These are phyloP conservation scores for Mycena albidolilacea DNA, from an alignment of 768 basidiomycete genomes.

Conservation along the genomic window DNA sequence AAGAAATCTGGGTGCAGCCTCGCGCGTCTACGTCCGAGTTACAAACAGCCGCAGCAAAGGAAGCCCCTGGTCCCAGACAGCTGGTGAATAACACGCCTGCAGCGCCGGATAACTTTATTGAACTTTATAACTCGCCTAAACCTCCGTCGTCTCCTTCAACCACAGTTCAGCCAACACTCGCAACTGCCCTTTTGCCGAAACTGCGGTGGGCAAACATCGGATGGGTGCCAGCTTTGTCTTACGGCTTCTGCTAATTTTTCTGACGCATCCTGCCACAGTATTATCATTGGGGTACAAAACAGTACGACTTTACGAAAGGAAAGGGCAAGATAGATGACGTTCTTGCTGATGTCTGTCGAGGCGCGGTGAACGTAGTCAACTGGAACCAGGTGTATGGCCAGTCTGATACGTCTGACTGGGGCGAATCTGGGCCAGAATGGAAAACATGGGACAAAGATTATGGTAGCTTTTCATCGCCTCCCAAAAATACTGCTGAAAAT, in stretches of 20 bases:
- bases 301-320: constrained; percentile 89
- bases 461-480: constrained; percentile 59
- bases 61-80: constrained; percentile 68
- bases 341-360: constrained; percentile 71
- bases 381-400: constrained; percentile 78
- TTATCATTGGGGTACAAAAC: constrained; percentile 98
- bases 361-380: constrained; percentile 72
- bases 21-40: constrained; percentile 54
- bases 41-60: constrained; percentile 27
- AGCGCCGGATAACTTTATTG: constrained; percentile 66
- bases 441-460: constrained; percentile 83
- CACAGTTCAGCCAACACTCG: constrained; percentile 63
- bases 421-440: constrained; percentile 73
- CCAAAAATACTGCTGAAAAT: constrained; percentile 15
- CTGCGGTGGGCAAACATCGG: constrained; percentile 97
- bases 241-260: background rate
- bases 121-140: constrained; percentile 70
- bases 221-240: constrained; percentile 54
- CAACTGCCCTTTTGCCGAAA: constrained; percentile 77
- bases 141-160: constrained; percentile 76
- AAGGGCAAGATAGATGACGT: constrained; percentile 73
- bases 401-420: constrained; percentile 62
- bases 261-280: constrained; percentile 49
- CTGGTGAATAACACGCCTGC: constrained; percentile 84
- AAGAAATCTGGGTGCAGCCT: constrained; percentile 59